Conservation (phyloP, 371 early-diverging fungal genomes). For the Syncephalastrum racemosum region DNA sequence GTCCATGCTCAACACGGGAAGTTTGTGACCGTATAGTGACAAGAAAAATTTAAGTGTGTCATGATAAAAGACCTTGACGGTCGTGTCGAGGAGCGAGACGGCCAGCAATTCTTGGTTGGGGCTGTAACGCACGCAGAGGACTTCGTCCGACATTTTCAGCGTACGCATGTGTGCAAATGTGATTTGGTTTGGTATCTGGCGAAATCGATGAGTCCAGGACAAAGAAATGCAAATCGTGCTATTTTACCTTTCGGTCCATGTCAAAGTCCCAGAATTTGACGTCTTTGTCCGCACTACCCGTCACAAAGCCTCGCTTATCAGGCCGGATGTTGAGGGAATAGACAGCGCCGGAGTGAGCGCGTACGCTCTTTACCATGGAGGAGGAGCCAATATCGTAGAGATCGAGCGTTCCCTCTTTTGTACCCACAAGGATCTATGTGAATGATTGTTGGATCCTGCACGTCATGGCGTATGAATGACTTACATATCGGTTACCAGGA, state of each 20-base stretch:
- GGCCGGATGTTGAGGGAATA: conserved; percentile 88
- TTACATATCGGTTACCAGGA: conserved; percentile 85
- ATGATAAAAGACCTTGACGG: conserved; percentile 94
- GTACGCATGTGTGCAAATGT: conserved; percentile 87
- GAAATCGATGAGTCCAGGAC: too few species aligned
- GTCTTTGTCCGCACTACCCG: conserved; percentile 92
- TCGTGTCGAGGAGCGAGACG: conserved; percentile 88
- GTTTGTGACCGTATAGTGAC: conserved; percentile 95
- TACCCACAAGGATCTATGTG: conserved; percentile 80
- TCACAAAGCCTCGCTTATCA: conserved; percentile 85
- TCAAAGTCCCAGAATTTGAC: conserved; percentile 97
- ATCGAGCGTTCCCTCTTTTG: conserved; percentile 86
- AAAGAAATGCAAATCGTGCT: not conserved
- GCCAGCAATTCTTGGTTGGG: conserved; percentile 88
- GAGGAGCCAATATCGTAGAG: conserved; percentile 86
- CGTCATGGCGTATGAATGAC: conserved; percentile 6
- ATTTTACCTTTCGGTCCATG: conserved; percentile 24
- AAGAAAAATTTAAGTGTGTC: conserved; percentile 96
- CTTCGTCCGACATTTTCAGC: conserved; percentile 91
- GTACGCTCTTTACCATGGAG: conserved; percentile 75
- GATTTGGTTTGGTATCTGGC: conserved; percentile 48
- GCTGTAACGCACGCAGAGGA: conserved; percentile 82
- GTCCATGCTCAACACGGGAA: conserved; percentile 94
- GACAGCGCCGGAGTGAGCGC: conserved; percentile 88
- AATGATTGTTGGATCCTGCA: not conserved